A percentile compares a stretch with the other conserved stretches of the same genome.
phyloP scores from a whole-genome alignment of 441 rosid species.

The Gossypium davidsonii region DNA sequence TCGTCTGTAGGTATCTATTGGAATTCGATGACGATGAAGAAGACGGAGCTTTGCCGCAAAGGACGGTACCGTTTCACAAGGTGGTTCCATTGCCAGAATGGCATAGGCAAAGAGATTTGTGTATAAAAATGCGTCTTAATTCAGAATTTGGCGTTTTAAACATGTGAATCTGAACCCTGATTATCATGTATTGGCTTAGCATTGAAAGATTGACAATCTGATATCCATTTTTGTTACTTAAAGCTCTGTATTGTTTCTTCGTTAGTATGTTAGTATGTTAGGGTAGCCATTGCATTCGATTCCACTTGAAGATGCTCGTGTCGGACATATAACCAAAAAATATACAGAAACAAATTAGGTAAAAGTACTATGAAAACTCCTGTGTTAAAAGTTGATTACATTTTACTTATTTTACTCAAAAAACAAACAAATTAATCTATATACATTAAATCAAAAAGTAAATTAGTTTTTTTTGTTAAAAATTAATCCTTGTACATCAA shows the following conservation, averaged over 20 bases:
- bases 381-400: no score
- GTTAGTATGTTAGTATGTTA: no score
- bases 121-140: not conserved
- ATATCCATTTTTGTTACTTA: not conserved
- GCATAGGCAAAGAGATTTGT: slow-evolving; percentile 50
- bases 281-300: not conserved
- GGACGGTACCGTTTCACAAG: slow-evolving; percentile 68
- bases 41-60: slow-evolving; percentile 78
- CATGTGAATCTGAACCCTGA: slow-evolving; percentile 6
- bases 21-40: slow-evolving; percentile 93
- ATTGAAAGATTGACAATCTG: not conserved
- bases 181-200: not conserved
- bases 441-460: no score
- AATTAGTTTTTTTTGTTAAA: no score
- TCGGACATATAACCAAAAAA: no score
- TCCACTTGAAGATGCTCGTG: not conserved
- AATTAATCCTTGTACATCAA: no score
- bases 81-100: slow-evolving; percentile 79
- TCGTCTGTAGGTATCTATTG: slow-evolving; percentile 51
- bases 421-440: no score
- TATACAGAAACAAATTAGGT: no score
- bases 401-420: no score
- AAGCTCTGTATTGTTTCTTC: not conserved
- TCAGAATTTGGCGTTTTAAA: slow-evolving; percentile 6
- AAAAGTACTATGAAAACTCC: no score